Base-by-base conservation (phyloP, 768 basidiomycete genomes). In the Phanerochaete carnosa region DNA sequence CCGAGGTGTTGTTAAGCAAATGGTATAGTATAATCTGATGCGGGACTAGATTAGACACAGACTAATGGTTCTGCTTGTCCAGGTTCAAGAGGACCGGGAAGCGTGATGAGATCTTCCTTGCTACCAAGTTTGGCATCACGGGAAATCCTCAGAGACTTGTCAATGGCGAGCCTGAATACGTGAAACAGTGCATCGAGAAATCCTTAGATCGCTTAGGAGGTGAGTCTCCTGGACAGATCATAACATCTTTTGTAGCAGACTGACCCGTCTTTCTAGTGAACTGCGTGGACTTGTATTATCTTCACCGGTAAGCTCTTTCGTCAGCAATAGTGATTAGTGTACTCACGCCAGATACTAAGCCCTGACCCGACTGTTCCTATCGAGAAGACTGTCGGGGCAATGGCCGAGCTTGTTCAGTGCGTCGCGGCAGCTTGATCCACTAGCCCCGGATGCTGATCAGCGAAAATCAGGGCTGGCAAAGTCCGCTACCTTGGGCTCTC, bases 1-100 rank as follows among this genome's bases (percentile, higher is more conserved):
- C 70, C 26, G 82, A 84, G 64, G 79, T 76, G 2, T 72, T 83
- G n/a, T 71, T 83, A 45, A 79, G 79, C 2, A 80, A 76, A 64
- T 83, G 80, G 79, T 65, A 49, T n/a, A 57, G 15, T 1, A 9
- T 23, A 13, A 2, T 47, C 3, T 16, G 19, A 11, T 9, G 15
- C 45, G 26, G 8, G 28, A 15, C 6, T 45, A 29, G 30, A 15
- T 35, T 52, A 26, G 16, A 32, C 6, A 16, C 25, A 3, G 11
- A 35, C 30, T 55, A 5, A 35, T 22, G 15, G 13, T 8, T 23
- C 51, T 35, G 13, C 19, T 23, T 25, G 43, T 33, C 1, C 60
- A 81, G 83, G 83, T 83, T 87, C 69, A 77, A 80, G 64, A 74
- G 75, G n/a, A 83, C 79, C 13, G 83, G 83, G 19, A 82, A 82